Percentiles rank a stretch among this genome's conserved stretches.
These are phyloP conservation scores for Sporothrix variecibatus DNA, from an alignment of 2,329 filamentous ascomycete genomes.

Conservation along the genomic window DNA sequence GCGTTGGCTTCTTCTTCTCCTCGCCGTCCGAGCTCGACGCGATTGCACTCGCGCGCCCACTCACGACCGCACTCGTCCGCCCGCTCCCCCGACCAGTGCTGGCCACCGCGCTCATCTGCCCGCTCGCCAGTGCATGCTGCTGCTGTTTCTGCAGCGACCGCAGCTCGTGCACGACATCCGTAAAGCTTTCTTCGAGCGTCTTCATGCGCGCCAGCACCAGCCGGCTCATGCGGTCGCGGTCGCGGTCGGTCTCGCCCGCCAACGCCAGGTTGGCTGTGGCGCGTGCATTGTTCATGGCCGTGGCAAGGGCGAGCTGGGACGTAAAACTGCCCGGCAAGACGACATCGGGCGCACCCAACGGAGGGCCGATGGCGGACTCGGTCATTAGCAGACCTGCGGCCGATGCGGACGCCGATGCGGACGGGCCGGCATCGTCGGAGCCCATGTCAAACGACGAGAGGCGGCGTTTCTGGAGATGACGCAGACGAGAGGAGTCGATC, in stretches of 20 bases:
- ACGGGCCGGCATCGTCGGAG: constrained; percentile 41
- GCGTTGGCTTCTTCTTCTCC: constrained; percentile 25
- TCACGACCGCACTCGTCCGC: constrained; percentile 36
- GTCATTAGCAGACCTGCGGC: constrained; percentile 58
- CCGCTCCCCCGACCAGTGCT: constrained; percentile 56
- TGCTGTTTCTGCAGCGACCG: constrained; percentile 57
- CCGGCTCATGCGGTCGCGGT: constrained; percentile 71
- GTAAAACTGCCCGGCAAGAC: constrained; percentile 73
- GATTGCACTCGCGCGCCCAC: constrained; percentile 34
- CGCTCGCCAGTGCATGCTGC: constrained; percentile 34
- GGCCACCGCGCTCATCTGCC: constrained; percentile 32
- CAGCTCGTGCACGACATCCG: constrained; percentile 81
- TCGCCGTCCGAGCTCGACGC: constrained; percentile 56
- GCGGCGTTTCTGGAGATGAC: constrained; percentile 46
- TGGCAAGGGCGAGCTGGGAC: constrained; percentile 75
- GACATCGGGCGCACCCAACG: constrained; percentile 39
- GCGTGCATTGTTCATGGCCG: constrained; percentile 51
- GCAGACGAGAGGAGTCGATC: constrained; percentile 48
- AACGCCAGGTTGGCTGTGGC: constrained; percentile 23
- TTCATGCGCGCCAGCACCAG: constrained; percentile 90
- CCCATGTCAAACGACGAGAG: constrained; percentile 71
- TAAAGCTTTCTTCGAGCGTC: constrained; percentile 85
- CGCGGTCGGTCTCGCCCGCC: constrained; percentile 45
- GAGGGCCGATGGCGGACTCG: constrained; percentile 56
- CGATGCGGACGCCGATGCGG: constrained; percentile 44